These are phyloP conservation scores for Venturia nashicola DNA, from an alignment of 2,329 filamentous ascomycete species.

Conservation along the genomic window DNA sequence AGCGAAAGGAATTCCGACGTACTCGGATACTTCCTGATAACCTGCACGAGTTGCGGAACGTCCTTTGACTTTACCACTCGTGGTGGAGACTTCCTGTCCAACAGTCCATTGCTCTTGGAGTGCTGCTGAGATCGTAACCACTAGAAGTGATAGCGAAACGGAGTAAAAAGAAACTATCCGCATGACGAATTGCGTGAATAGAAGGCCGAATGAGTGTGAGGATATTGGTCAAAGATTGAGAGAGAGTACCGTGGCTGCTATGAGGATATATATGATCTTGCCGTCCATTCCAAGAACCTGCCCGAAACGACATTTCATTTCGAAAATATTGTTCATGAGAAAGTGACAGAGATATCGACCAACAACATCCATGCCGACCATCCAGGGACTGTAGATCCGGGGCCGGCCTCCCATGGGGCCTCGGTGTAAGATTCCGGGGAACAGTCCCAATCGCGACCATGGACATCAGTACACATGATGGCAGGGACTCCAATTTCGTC, in stretches of 20 bases:
- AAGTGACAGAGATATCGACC: not conserved
- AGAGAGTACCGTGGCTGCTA: not conserved
- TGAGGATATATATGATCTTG: not conserved
- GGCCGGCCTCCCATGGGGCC: not conserved
- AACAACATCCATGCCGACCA: not conserved
- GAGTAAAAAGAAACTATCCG: not conserved
- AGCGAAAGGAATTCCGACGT: conserved; percentile 8
- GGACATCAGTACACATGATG: not conserved
- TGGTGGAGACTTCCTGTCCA: conserved; percentile 5
- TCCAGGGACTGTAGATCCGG: not conserved
- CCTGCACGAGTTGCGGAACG: not conserved
- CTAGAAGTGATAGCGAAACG: not conserved
- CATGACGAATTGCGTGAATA: not conserved
- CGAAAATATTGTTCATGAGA: not conserved
- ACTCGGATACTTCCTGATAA: conserved; percentile 7
- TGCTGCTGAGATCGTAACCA: not conserved
- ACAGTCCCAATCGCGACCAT: not conserved
- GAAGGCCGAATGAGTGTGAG: not conserved
- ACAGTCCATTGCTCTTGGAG: not conserved
- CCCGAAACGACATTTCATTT: not conserved
- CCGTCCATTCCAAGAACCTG: not conserved
- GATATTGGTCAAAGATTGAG: too few relatives aligned
- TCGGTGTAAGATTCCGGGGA: not conserved
- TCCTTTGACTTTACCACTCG: conserved; percentile 8
- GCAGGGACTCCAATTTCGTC: not conserved